Evolutionary conservation across 192 early-diverging fungal genomes (phyloP), one percentile per base, ranked within the genome.

Genomic region (Gryganskiella cystojenkinii): DNA sequence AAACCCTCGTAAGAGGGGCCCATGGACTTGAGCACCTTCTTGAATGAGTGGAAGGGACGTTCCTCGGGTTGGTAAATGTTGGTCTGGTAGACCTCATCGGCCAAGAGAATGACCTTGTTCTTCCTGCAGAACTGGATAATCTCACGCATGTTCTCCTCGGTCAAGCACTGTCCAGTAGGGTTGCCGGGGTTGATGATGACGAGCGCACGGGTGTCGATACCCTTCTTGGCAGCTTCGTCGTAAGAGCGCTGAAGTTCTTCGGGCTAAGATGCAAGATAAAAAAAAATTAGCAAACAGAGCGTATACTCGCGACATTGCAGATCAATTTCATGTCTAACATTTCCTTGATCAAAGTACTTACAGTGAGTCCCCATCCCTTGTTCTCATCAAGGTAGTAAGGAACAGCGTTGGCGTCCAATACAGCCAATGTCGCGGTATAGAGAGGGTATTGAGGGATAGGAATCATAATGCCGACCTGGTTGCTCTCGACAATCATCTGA

Each of bases 361-460:
- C 83, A 59, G 86, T 85, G 35, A 98, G 84, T 60, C 91, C 87
- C 95, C 96, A 98, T 42, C 90, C 89, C 54, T 90, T 81, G 50
- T 85, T 82, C 80, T 99, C 98, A 80, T 97, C 88, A 53, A 99
- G 79, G 61, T 93, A 96, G 82, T 99, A 99, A 25, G 92, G 95
- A 6, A 98, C 95, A 30, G 92, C 88, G 10, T 89, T 85, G n/a
- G 94, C 96, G 65, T 94, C 85, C 70, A 93, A 88, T 22, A 96
- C 87, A 2, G 93, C 88, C 50, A 99, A 85, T 1, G 95, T 92
- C 30, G 96, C 98, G 13, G 94, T 94, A 86, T 99, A 99, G 30
- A 99, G 90, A 54, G 98, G 98, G 73, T 99, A 99, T 78, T 99
- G 98, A 37, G 98, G 98, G 56, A 99, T 96, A 25, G 98, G 98